phyloP scores from a whole-genome alignment of 2,329 filamentous ascomycete genomes.

The Phyllosticta paracitricarpa region DNA sequence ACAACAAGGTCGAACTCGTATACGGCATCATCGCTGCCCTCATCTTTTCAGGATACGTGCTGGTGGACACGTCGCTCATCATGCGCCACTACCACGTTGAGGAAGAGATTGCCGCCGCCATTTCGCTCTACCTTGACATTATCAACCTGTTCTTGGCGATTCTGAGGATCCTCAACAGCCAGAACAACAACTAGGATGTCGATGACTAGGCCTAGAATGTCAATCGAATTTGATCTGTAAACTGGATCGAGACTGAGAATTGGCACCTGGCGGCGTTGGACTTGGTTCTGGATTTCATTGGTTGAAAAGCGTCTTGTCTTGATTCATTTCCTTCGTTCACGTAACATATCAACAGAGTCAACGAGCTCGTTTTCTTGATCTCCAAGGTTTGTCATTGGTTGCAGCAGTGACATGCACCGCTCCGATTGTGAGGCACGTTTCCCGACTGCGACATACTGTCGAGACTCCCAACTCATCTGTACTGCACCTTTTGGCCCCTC shows the following conservation, averaged over 20 bases:
- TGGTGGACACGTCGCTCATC: constrained; percentile 92
- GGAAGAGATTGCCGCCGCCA: constrained; percentile 91
- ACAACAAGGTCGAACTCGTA: constrained; percentile 69
- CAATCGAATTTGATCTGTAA: neutral
- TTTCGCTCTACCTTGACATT: constrained; percentile 90
- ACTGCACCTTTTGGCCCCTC: constrained; percentile 39
- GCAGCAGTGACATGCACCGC: neutral
- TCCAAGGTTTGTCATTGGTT: neutral
- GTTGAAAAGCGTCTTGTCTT: neutral
- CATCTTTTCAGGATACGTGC: constrained; percentile 88
- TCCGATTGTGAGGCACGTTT: neutral
- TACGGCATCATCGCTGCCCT: constrained; percentile 76
- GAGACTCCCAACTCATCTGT: constrained; percentile 25
- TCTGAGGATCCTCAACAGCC: constrained; percentile 89
- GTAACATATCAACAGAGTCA: neutral
- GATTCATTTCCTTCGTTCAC: neutral
- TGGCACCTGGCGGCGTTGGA: neutral
- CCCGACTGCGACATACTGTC: too few species aligned
- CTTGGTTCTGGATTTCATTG: neutral
- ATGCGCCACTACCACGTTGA: constrained; percentile 96
- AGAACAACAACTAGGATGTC: constrained; percentile 68
- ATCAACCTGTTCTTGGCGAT: constrained; percentile 97
- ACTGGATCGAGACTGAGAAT: neutral
- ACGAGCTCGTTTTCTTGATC: neutral
- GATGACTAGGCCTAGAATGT: neutral